These are phyloP conservation scores for Debaryomyces castellii DNA, from an alignment of 805 yeast species.

Conservation along the genomic window DNA sequence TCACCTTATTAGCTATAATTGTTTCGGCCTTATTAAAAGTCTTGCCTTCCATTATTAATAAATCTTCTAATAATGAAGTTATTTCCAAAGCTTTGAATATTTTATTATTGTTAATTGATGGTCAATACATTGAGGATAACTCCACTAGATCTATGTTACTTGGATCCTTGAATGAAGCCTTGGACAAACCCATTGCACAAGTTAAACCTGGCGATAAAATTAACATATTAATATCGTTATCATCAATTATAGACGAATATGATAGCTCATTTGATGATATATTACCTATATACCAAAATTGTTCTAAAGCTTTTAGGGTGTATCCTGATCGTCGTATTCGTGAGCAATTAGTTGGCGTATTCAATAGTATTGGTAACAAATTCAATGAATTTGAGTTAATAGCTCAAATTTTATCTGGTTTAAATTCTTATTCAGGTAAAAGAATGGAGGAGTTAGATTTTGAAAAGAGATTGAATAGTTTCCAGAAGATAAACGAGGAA, in stretches of 20 bases:
- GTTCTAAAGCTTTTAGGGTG: slow-evolving; percentile 58
- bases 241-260: slow-evolving; percentile 51
- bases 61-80: slow-evolving; percentile 42
- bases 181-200: slow-evolving; percentile 56
- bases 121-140: slow-evolving; percentile 56
- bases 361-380: slow-evolving; percentile 55
- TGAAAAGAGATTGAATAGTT: slow-evolving; percentile 69
- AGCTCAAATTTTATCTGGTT: slow-evolving; percentile 53
- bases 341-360: slow-evolving; percentile 56
- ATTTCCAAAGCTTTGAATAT: slow-evolving; percentile 53
- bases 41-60: slow-evolving; percentile 50
- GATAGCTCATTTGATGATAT: slow-evolving; percentile 56
- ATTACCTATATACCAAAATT: slow-evolving; percentile 45
- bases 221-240: slow-evolving; percentile 56
- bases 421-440: slow-evolving; percentile 66
- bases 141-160: slow-evolving; percentile 54
- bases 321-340: slow-evolving; percentile 66
- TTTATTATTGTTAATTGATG: slow-evolving; percentile 52
- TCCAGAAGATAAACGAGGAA: slow-evolving; percentile 59
- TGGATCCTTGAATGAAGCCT: slow-evolving; percentile 54
- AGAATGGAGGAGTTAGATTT: slow-evolving; percentile 78
- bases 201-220: slow-evolving; percentile 54
- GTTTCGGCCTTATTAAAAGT: slow-evolving; percentile 56
- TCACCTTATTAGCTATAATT: slow-evolving; percentile 51
- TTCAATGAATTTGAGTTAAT: slow-evolving; percentile 44